These are phyloP conservation scores for Phaeosphaeria sp. DNA, from an alignment of 2,329 filamentous ascomycete genomes.

Conservation along the genomic window DNA sequence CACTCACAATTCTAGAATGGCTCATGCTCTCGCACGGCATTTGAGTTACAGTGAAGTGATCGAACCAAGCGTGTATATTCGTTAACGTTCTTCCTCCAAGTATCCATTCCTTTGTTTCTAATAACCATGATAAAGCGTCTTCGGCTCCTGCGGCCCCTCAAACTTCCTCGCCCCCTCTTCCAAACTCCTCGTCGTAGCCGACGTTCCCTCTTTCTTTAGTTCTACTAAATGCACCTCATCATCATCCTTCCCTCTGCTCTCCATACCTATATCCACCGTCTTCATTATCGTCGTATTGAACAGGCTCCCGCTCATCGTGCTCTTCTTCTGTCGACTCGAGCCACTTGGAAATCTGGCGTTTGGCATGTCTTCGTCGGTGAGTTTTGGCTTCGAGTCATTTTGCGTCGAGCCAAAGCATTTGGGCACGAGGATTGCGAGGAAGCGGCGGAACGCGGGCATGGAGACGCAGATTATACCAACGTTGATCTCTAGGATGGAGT, in stretches of 20 bases:
- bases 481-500: constrained; percentile 21
- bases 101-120: not conserved
- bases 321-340: constrained; percentile 1
- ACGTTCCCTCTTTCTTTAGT: not conserved
- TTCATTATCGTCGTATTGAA: constrained; percentile 13
- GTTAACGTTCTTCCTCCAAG: not conserved
- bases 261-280: constrained; percentile 7
- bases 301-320: constrained; percentile 10
- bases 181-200: not conserved
- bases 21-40: no score
- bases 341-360: not conserved
- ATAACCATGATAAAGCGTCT: not conserved
- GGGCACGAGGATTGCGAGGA: constrained; percentile 42
- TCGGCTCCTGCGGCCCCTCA: not conserved
- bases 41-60: no score
- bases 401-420: constrained; percentile 9
- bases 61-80: not conserved
- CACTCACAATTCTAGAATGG: no score
- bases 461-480: constrained; percentile 26
- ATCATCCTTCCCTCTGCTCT: constrained; percentile 1
- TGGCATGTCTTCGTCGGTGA: not conserved
- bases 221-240: constrained; percentile 11
- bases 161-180: not conserved
- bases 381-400: not conserved
- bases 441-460: constrained; percentile 24